Base-by-base conservation (phyloP, 768 basidiomycete genomes). In the Pulveroboletus sp. region DNA sequence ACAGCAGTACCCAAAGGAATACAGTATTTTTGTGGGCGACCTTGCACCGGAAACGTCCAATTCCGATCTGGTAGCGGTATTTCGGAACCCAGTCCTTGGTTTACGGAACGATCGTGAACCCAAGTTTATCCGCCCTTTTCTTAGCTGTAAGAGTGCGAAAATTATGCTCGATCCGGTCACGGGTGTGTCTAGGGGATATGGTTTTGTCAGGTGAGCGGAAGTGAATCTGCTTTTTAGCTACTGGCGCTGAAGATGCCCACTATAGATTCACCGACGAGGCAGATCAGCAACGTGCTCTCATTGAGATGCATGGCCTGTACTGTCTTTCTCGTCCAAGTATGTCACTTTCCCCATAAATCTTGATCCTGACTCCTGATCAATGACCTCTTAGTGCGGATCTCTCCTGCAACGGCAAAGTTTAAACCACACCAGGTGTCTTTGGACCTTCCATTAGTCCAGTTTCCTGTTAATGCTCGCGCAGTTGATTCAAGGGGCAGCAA, bases 1-100 rank as follows among this genome's bases (percentile, higher is more conserved):
- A 47, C 79, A 80, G 48, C 84, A 82, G 64, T 86, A 79, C 55
- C 80, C 82, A 32, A 90, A 85, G 67, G 93, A 95, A 70, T 94
- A 87, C 65, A 91, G 89, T 68, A 91, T 96, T 47, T 96, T 96
- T 60, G 93, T 95, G 3, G 93, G 93, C 39, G 93, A 96, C 69
- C 78, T 96, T 39, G 91, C 91, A 3, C 87, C 92, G 9, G 92
- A 93, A 69, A 90, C 90, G 6, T 91, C 89, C 58, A 93, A 95
- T 69, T 88, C 88, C n/a, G 93, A 96, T 66, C 74, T 95, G n/a
- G 90, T 95, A 43, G 89, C 88, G 24, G 86, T 93, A 57, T 91
- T 93, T 70, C 84, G 90, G 61, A 91, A 93, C 67, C 91, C 91
- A 0, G 86, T 91, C 3, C 78, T 91, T 13, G 89, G 89, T 38